A percentile compares a stretch with the other conserved stretches of the same genome.
Conservation (phyloP, 805 yeast species). For the Helenozyma rhizophorensis region DNA sequence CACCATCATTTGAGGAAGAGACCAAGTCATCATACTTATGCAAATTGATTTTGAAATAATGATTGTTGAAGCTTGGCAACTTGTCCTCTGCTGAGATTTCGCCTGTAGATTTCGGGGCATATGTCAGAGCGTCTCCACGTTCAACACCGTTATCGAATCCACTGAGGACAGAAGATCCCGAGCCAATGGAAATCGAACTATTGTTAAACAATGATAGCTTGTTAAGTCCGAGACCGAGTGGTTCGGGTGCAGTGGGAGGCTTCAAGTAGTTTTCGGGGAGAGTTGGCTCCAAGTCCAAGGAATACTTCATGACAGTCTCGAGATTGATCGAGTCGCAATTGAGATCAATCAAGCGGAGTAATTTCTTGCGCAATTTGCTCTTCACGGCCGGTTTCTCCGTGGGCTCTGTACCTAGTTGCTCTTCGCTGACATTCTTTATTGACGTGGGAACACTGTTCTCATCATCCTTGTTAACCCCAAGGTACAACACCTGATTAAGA, state of each 20-base stretch:
- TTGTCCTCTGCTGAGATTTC: slow-evolving; percentile 18
- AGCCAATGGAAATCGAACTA: background rate
- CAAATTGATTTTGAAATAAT: slow-evolving; percentile 30
- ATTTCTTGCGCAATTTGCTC: slow-evolving; percentile 29
- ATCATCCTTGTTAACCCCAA: slow-evolving; percentile 34
- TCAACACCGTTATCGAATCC: no score
- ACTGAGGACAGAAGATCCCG: background rate
- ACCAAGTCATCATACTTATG: slow-evolving; percentile 31
- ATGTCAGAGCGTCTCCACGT: no score
- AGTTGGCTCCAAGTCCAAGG: slow-evolving; percentile 63
- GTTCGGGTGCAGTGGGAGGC: background rate
- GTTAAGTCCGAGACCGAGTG: background rate
- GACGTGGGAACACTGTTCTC: slow-evolving; percentile 18
- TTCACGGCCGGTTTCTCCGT: background rate
- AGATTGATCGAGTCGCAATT: slow-evolving; percentile 44
- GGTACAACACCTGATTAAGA: slow-evolving; percentile 38
- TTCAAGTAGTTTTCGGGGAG: slow-evolving; percentile 35
- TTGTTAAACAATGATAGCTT: background rate
- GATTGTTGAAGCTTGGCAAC: slow-evolving; percentile 34
- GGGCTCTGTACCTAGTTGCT: background rate
- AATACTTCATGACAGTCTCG: slow-evolving; percentile 56
- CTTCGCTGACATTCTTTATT: slow-evolving; percentile 1
- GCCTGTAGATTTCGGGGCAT: background rate
- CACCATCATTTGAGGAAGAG: background rate
- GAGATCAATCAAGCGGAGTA: slow-evolving; percentile 42